Conservation (phyloP, 164 flowering plant genomes). For the Vitis amurensis region DNA sequence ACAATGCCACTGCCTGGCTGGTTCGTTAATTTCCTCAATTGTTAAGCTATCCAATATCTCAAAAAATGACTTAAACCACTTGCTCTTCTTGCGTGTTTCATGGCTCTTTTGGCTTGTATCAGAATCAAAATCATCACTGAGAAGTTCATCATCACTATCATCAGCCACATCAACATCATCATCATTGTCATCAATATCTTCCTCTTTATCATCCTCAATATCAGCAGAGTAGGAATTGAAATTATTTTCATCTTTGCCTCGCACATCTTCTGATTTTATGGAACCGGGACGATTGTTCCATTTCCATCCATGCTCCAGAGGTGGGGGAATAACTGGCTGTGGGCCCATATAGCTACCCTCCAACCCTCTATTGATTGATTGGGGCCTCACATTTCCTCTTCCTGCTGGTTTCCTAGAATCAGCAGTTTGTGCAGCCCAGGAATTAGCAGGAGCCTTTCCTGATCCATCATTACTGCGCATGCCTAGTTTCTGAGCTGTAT, state of each 20-base stretch:
- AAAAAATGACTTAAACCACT: slow-evolving; percentile 67
- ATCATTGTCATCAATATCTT: slow-evolving; percentile 32
- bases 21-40: slow-evolving; percentile 58
- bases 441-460: slow-evolving; percentile 34
- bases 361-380: slow-evolving; percentile 21
- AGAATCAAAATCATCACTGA: slow-evolving; percentile 72
- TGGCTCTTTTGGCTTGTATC: slow-evolving; percentile 67
- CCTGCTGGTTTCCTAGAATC: slow-evolving; percentile 36
- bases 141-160: slow-evolving; percentile 58
- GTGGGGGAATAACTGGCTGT: slow-evolving; percentile 44
- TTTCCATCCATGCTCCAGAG: slow-evolving; percentile 69
- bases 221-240: slow-evolving; percentile 5
- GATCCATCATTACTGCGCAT: slow-evolving; percentile 24
- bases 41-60: slow-evolving; percentile 51
- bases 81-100: slow-evolving; percentile 60
- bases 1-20: slow-evolving; percentile 91
- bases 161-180: slow-evolving; percentile 32
- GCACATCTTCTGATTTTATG: slow-evolving; percentile 19
- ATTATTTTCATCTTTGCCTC: not conserved
- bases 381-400: slow-evolving; percentile 45
- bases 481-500: slow-evolving; percentile 34
- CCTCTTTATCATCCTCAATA: slow-evolving; percentile 22
- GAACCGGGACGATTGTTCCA: slow-evolving; percentile 48
- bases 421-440: slow-evolving; percentile 27
- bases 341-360: slow-evolving; percentile 29